A percentile compares a stretch with the other conserved stretches of the same genome.
These are phyloP conservation scores for Adansonia rubrostipa DNA, from an alignment of 441 rosid species.

Conservation along the genomic window DNA sequence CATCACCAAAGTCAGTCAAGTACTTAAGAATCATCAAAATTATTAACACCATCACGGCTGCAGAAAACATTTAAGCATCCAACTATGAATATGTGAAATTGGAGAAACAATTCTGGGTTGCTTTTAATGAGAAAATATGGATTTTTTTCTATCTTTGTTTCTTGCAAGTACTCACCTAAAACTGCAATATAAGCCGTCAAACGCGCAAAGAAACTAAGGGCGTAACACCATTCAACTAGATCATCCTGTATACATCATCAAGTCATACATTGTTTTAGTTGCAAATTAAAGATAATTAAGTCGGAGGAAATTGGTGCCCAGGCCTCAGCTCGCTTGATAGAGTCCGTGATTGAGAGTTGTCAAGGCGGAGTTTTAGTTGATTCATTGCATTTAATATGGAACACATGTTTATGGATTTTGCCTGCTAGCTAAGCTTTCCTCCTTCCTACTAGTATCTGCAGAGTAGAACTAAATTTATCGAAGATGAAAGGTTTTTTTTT, in stretches of 20 bases:
- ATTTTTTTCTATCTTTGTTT: not conserved
- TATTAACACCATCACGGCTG: constrained; percentile 35
- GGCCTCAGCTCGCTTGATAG: constrained; percentile 24
- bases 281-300: not conserved
- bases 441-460: not conserved
- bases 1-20: constrained; percentile 19
- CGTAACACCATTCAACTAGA: constrained; percentile 32
- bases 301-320: not conserved
- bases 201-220: constrained; percentile 31
- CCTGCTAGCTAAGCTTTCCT: not conserved
- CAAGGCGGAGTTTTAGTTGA: constrained; percentile 19
- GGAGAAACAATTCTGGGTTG: not conserved
- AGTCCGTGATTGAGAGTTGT: constrained; percentile 24
- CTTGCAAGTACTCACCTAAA: constrained; percentile 28
- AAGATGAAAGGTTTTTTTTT: not conserved
- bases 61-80: not conserved
- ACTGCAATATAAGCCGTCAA: constrained; percentile 32
- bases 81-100: not conserved
- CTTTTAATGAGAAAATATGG: not conserved
- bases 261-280: not conserved
- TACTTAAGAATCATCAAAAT: constrained; percentile 34
- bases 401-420: constrained; percentile 25
- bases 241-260: constrained; percentile 30
- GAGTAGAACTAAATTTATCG: not conserved
- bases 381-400: constrained; percentile 22